Evolutionary conservation across 176 grass and related monocot genomes (phyloP).

Genomic region (Hsuehochloa calcarea): DNA sequence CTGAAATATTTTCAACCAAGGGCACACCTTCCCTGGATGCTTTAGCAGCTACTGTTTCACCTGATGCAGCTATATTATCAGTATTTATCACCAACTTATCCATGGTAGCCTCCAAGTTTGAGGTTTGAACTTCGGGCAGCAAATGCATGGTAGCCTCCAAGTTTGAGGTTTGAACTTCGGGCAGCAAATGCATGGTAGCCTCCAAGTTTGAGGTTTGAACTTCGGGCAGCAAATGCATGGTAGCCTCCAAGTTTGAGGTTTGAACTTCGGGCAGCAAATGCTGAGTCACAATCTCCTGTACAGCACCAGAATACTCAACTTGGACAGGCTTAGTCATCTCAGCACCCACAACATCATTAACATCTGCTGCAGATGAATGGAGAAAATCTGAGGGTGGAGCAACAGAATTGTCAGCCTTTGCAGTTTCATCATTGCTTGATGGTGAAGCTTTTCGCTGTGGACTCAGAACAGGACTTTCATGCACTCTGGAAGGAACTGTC

Average conservation of each 20-base stretch:
- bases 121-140: constrained; percentile 20
- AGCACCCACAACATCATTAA: constrained; percentile 37
- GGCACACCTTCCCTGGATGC: constrained; percentile 18
- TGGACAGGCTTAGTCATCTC: constrained; percentile 23
- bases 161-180: constrained; percentile 24
- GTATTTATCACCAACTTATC: constrained; percentile 17
- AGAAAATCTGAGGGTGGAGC: constrained; percentile 36
- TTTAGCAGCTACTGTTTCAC: constrained; percentile 29
- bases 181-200: too few species aligned
- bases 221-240: too few species aligned
- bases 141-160: constrained; percentile 19
- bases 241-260: too few species aligned
- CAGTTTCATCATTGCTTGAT: constrained; percentile 53
- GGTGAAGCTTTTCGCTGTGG: constrained; percentile 69
- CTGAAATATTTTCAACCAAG: constrained; percentile 42
- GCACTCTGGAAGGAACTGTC: constrained; percentile 69
- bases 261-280: too few species aligned
- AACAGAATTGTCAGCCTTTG: constrained; percentile 50
- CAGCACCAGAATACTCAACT: constrained; percentile 40
- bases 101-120: constrained; percentile 13
- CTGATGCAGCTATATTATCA: constrained; percentile 35
- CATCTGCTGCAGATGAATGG: constrained; percentile 35
- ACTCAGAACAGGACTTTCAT: constrained; percentile 72
- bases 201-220: too few species aligned
- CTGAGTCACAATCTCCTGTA: constrained; percentile 9